phyloP scores from a whole-genome alignment of 78 protist genomes.

The Blattamonas nauphoetae region DNA sequence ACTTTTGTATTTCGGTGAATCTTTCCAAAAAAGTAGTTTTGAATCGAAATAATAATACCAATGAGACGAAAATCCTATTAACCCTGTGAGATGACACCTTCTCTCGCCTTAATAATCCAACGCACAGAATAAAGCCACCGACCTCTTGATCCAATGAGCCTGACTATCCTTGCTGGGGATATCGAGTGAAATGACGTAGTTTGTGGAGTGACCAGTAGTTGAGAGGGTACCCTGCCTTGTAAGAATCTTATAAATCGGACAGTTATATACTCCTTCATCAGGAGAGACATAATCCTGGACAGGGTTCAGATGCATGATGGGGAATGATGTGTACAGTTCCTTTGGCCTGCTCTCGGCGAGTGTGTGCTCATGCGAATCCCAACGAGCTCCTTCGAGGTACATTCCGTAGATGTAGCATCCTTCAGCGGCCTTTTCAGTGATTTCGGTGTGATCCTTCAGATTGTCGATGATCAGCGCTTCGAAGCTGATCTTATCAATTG shows the following conservation, averaged over 20 bases:
- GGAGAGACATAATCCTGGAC: constrained; percentile 15
- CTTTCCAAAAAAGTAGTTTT: background rate
- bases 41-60: no score
- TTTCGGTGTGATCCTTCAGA: background rate
- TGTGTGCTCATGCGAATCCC: background rate
- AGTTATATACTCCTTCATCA: constrained; percentile 12
- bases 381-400: constrained; percentile 48
- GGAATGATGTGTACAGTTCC: constrained; percentile 67
- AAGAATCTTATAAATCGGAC: constrained; percentile 53
- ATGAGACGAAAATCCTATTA: no score
- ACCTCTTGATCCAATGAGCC: constrained; percentile 64
- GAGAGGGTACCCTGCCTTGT: constrained; percentile 23
- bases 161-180: background rate
- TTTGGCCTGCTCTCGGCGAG: constrained; percentile 63
- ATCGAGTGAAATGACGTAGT: constrained; percentile 41
- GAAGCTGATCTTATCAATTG: constrained; percentile 60
- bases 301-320: constrained; percentile 53
- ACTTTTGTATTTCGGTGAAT: background rate
- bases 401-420: constrained; percentile 44
- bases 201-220: constrained; percentile 65
- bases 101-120: constrained; percentile 27
- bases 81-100: background rate
- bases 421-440: constrained; percentile 24
- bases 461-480: background rate
- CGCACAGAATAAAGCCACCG: constrained; percentile 55